phyloP scores from a whole-genome alignment of 2,329 filamentous ascomycete genomes.

The Colletotrichum gloeosporioides region DNA sequence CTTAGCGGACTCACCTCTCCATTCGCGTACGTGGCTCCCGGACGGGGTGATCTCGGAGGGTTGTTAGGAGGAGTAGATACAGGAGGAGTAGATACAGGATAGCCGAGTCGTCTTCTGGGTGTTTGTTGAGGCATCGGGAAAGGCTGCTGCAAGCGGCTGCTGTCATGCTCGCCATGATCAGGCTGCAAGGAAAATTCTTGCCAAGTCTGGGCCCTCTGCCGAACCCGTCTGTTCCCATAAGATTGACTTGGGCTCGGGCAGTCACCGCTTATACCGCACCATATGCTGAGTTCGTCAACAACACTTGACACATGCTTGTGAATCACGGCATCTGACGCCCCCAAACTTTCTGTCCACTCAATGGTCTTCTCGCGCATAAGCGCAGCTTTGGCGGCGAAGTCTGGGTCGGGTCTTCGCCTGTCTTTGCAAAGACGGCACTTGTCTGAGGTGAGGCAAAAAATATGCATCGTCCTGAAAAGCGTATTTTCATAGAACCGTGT shows the following conservation, averaged over 20 bases:
- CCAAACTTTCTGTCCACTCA: background rate
- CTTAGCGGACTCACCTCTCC: background rate
- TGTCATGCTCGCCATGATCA: background rate
- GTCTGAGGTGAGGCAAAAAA: background rate
- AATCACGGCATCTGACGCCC: background rate
- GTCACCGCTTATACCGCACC: background rate
- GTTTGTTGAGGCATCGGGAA: background rate
- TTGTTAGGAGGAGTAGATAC: background rate
- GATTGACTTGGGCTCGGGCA: background rate
- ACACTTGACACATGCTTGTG: background rate
- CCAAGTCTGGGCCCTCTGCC: background rate
- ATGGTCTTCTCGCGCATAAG: background rate
- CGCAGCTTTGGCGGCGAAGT: background rate
- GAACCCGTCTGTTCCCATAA: background rate
- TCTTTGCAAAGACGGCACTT: background rate
- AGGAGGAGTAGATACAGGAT: background rate
- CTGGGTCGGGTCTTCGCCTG: background rate
- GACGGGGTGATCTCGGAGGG: background rate
- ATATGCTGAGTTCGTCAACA: background rate
- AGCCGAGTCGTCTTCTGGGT: background rate
- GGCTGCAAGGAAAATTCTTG: background rate
- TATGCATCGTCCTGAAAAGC: background rate
- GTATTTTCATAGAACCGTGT: background rate
- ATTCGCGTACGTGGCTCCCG: background rate
- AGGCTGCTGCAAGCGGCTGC: background rate